Percentiles rank a stretch among this genome's conserved stretches.
phyloP scores from a whole-genome alignment of 495 filamentous ascomycete species.

The Glonium stellatum region DNA sequence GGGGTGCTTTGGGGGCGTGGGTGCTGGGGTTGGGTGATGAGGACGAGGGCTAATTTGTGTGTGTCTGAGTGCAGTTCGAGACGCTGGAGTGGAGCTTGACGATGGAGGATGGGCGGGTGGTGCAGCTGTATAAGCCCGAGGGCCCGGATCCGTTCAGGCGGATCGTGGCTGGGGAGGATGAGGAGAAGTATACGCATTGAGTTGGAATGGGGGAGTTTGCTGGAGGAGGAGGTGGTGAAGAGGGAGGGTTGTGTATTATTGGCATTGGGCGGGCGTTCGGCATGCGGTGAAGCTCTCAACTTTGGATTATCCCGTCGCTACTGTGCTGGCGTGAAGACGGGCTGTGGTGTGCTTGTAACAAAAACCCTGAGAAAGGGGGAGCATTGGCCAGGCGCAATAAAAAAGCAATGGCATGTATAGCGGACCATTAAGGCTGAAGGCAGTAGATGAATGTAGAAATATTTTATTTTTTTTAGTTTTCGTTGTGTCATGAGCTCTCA shows the following conservation, averaged over 20 bases:
- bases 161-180: not conserved
- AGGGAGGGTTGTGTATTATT: not conserved
- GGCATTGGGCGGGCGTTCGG: constrained; percentile 3
- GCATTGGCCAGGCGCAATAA: not conserved
- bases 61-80: constrained; percentile 55
- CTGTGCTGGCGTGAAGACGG: not conserved
- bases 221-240: not conserved
- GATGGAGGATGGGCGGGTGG: constrained; percentile 45
- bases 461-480: not conserved
- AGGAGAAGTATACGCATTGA: constrained; percentile 6
- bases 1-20: too few relatives aligned
- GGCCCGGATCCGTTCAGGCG: constrained; percentile 7
- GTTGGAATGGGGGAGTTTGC: not conserved
- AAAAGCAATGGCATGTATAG: not conserved
- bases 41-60: not conserved
- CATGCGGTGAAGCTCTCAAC: not conserved
- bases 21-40: not conserved
- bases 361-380: too few relatives aligned
- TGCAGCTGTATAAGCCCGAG: constrained; percentile 31
- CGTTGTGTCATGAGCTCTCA: not conserved
- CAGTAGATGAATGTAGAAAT: not conserved
- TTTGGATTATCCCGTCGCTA: not conserved
- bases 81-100: constrained; percentile 99
- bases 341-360: not conserved
- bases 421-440: not conserved